Evolutionary conservation across 2,329 filamentous ascomycete genomes (phyloP), one percentile per base, ranked within the genome.

Genomic region (Endoconidiophora laricicola): DNA sequence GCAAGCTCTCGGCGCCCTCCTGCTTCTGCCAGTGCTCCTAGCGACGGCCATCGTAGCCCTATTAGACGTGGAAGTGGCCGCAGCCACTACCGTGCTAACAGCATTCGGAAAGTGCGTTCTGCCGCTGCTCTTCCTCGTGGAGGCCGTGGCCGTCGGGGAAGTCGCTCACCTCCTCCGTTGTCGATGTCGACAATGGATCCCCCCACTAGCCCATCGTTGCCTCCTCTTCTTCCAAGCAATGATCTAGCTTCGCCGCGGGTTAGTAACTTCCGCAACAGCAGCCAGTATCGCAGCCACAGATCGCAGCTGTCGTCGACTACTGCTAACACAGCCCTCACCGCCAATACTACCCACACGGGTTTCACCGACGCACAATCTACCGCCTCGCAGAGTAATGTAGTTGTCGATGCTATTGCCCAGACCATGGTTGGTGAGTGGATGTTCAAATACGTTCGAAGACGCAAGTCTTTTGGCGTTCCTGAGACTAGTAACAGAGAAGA

Each of bases 351-450:
- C 39, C 63, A 66, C 36, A 69, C 68, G 6, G 58, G 58, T 38
- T 61, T 60, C 49, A 66, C 63, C 2, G 63, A 65, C 33, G 57
- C 50, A 61, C 66, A 54, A 59, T 65, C 55, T 71, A 71, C 39
- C 81, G 67, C 70, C 9, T 72, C 76, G 26, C 76, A 81, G 41
- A 82, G 82, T 0, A 83, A 79, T 42, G 86, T 96, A 12, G 90
- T 98, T 3, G 90, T 98, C 4, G 91, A 96, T 66, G 87, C 91
- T 3, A 96, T 98, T 63, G 88, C 91, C 1, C 88, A 94, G 61
- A 93, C 90, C 0, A 94, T 98, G 91, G 86, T 98, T 26, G 91
- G 91, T 37, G 91, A 96, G 60, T 91, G 86, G 83, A 90, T 93
- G 84, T 88, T 81, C 70, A 93, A 93, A 64, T 91, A 93, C 59